Evolutionary conservation across 768 basidiomycete species (phyloP).

Genomic region (Amanita phalloides): DNA sequence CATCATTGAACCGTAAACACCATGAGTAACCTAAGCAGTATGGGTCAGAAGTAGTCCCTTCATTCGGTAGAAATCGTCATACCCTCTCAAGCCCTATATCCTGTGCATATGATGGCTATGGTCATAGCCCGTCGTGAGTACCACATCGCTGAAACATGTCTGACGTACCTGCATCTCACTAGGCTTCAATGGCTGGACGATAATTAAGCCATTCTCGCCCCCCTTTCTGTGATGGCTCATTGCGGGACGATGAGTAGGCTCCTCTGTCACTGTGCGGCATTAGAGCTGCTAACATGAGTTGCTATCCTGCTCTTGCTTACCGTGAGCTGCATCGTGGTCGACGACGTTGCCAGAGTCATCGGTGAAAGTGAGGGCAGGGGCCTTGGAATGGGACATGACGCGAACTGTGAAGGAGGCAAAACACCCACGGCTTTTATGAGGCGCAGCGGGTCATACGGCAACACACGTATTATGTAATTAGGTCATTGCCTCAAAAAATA

Average conservation of each 20-base stretch:
- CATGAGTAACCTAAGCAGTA: slow-evolving; percentile 55
- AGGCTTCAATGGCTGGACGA: slow-evolving; percentile 77
- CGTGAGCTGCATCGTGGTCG: slow-evolving; percentile 58
- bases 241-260: slow-evolving; percentile 23
- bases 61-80: not conserved
- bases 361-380: not conserved
- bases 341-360: slow-evolving; percentile 40
- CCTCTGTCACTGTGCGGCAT: slow-evolving; percentile 50
- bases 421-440: not conserved
- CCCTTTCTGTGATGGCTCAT: slow-evolving; percentile 1
- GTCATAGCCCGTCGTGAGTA: not conserved
- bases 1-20: slow-evolving; percentile 75
- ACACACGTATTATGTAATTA: not conserved
- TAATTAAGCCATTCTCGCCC: slow-evolving; percentile 40
- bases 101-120: slow-evolving; percentile 84
- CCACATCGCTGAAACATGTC: not conserved
- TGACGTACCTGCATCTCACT: slow-evolving; percentile 74
- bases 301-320: slow-evolving; percentile 23
- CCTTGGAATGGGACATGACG: slow-evolving; percentile 1
- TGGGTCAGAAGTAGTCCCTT: not conserved
- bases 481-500: not conserved
- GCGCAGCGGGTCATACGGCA: not conserved
- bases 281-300: slow-evolving; percentile 1
- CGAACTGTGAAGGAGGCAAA: not conserved
- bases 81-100: slow-evolving; percentile 66